A percentile compares a stretch with the other conserved stretches of the same genome.
These are phyloP conservation scores for Cutaneotrichosporon sp. DNA, from an alignment of 1,284 basidiomycete species.

Conservation along the genomic window DNA sequence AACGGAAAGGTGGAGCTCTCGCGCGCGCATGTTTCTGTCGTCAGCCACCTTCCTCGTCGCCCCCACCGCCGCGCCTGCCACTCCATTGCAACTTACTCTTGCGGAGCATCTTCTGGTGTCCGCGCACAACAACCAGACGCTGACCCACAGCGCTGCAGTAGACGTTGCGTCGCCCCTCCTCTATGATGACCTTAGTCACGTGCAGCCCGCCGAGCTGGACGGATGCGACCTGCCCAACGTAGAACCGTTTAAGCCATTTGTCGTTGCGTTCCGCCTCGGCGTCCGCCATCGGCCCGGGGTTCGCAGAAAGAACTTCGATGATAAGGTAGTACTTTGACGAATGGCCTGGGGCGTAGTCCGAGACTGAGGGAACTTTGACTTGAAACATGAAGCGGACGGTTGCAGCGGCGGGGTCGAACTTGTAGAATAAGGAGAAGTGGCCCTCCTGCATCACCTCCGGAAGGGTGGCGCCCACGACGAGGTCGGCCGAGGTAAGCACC, in stretches of 20 bases:
- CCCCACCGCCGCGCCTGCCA: neutral
- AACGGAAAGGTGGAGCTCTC: neutral
- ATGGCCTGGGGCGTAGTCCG: neutral
- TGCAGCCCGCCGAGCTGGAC: neutral
- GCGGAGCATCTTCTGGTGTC: neutral
- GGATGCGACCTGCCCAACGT: neutral
- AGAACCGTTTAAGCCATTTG: neutral
- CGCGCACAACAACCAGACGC: neutral
- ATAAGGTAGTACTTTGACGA: neutral
- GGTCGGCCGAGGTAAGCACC: neutral
- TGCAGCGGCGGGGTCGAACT: neutral
- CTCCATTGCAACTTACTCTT: neutral
- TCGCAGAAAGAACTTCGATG: neutral
- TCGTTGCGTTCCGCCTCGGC: neutral
- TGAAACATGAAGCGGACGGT: neutral
- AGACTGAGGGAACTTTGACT: neutral
- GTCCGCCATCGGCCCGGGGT: neutral
- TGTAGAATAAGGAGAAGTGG: neutral
- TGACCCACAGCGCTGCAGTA: neutral
- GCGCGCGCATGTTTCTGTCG: neutral
- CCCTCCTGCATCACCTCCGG: neutral
- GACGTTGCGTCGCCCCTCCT: neutral
- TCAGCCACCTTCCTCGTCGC: neutral
- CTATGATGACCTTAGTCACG: neutral
- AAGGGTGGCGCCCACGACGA: neutral